Evolutionary conservation across 139 green algal genomes (phyloP).

Genomic region (Chlorella sp.): DNA sequence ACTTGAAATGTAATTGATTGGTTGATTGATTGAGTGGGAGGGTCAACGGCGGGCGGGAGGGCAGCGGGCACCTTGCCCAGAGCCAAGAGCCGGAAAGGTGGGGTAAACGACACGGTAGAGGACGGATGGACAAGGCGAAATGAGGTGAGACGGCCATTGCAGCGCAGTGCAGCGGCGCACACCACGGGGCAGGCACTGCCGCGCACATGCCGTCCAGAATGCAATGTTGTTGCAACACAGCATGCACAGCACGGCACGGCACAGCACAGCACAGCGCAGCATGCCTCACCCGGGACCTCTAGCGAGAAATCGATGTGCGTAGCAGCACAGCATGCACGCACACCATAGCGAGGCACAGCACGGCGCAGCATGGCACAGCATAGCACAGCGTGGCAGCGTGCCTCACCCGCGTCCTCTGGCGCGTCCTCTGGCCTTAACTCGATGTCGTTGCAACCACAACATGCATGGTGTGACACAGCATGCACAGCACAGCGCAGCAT

Average conservation of each 20-base stretch:
- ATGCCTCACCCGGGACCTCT: no score
- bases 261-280: neutral
- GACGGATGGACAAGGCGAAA: neutral
- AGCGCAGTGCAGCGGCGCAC: neutral
- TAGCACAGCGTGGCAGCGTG: neutral
- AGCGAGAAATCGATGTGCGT: no score
- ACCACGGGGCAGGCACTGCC: neutral
- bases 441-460: no score
- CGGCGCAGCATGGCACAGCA: neutral
- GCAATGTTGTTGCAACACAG: no score
- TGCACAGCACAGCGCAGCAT: neutral
- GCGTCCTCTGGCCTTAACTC: no score
- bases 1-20: no score
- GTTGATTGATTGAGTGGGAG: neutral
- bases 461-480: no score
- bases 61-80: no score
- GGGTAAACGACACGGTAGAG: neutral
- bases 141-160: neutral
- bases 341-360: neutral
- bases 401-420: no score
- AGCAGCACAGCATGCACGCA: no score
- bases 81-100: neutral
- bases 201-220: no score
- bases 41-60: neutral
- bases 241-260: no score